A percentile compares a stretch with the other conserved stretches of the same genome.
Evolutionary conservation across 805 yeast species (phyloP).

Genomic region (Nakazawaea populi): DNA sequence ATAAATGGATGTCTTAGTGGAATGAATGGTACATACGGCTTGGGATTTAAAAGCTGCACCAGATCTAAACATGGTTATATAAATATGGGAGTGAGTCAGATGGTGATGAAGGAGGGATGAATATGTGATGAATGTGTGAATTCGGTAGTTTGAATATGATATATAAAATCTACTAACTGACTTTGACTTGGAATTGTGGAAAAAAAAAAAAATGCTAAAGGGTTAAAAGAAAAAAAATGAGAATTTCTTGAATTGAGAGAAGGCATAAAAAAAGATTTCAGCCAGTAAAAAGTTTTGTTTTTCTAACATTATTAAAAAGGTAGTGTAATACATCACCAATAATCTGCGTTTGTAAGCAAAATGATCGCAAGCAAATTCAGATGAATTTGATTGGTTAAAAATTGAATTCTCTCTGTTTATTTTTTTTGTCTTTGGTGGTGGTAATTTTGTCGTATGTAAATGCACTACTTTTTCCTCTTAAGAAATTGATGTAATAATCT

Average conservation of each 20-base stretch:
- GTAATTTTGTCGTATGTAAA: too few species aligned
- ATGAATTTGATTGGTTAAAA: neutral
- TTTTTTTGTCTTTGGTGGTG: neutral
- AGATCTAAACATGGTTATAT: slow-evolving; percentile 1
- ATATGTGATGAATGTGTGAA: neutral
- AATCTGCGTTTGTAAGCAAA: too few species aligned
- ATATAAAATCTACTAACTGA: neutral
- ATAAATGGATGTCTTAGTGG: neutral
- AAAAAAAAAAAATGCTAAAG: neutral
- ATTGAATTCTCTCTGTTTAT: neutral
- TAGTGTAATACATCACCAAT: neutral
- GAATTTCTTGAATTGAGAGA: neutral
- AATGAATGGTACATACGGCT: neutral
- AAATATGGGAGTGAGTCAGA: neutral
- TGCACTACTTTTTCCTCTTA: neutral
- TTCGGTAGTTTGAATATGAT: neutral
- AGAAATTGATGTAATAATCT: neutral
- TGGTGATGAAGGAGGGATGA: neutral
- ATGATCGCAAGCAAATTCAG: too few species aligned
- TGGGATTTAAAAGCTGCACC: slow-evolving; percentile 1
- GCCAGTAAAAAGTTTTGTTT: slow-evolving; percentile 6
- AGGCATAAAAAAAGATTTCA: neutral
- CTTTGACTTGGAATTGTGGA: neutral
- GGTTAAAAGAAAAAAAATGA: neutral
- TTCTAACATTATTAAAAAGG: neutral